These are phyloP conservation scores for Cryptococcus jaspeensis DNA, from an alignment of 1,284 basidiomycete genomes.

Conservation along the genomic window DNA sequence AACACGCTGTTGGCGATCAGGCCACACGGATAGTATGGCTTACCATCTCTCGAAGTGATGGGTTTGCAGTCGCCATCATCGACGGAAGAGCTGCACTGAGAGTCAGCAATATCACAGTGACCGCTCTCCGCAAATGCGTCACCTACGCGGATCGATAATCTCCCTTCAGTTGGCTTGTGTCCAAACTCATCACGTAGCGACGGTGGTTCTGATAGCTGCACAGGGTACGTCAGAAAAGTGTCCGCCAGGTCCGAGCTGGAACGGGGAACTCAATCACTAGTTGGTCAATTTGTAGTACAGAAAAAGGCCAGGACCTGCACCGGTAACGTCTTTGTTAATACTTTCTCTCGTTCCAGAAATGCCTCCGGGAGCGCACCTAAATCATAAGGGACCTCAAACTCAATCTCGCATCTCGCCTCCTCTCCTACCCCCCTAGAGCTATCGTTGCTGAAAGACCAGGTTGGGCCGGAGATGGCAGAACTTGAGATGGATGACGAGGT, in stretches of 20 bases:
- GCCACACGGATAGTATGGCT: slow-evolving; percentile 88
- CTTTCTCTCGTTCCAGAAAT: neutral
- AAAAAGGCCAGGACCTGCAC: slow-evolving; percentile 67
- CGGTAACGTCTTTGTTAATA: neutral
- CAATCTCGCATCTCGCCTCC: slow-evolving; percentile 67
- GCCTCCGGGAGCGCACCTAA: slow-evolving; percentile 51
- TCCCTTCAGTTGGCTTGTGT: slow-evolving; percentile 82
- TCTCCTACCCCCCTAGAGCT: slow-evolving; percentile 54
- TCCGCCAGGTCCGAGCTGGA: neutral
- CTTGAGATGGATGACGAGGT: slow-evolving; percentile 59
- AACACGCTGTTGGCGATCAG: slow-evolving; percentile 98
- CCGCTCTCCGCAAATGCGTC: too few species aligned
- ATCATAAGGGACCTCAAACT: slow-evolving; percentile 78
- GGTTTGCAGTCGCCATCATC: slow-evolving; percentile 86
- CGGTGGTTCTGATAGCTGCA: slow-evolving; percentile 90
- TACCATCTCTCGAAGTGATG: slow-evolving; percentile 60
- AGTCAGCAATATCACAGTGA: neutral
- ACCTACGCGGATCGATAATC: slow-evolving; percentile 51
- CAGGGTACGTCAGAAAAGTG: neutral
- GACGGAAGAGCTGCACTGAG: slow-evolving; percentile 53
- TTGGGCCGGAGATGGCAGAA: slow-evolving; percentile 56
- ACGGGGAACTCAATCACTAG: slow-evolving; percentile 54
- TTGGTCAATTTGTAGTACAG: slow-evolving; percentile 96
- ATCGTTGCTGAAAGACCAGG: slow-evolving; percentile 63
- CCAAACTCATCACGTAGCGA: slow-evolving; percentile 90